Evolutionary conservation across 108 stramenopile species (phyloP), one percentile per base, ranked within the genome.

Genomic region (Chaetoceros muelleri): DNA sequence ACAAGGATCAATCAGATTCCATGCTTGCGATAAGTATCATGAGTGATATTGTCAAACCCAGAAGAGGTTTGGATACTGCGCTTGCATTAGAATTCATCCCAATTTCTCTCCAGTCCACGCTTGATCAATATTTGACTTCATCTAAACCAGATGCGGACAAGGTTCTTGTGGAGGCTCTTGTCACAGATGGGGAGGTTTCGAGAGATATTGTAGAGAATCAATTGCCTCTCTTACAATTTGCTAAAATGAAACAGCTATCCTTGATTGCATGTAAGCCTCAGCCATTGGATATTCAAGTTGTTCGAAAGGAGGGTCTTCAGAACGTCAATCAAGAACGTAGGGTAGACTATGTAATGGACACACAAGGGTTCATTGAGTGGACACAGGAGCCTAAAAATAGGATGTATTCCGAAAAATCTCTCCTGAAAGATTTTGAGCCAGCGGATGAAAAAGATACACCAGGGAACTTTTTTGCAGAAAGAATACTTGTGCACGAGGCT

Each of bases 401-500:
- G 48, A 28, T 90, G 56, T 90, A 86, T 44, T 67, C 88, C 23
- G 84, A 90, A 28, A 73, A 81, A 60, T 84, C 82, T 48, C 61
- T 90, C 18, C 55, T 85, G 57, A 90, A 90, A 56, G 82, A 90
- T 46, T 83, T 73, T 46, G 21, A 24, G n/a, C 71, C 81, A 19
- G 40, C 48, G 2, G 64, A 63, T 49, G 55, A 44, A 10, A 72
- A 65, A 46, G 76, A 73, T 28, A 65, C 69, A 29, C 60, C 62
- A 40, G 79, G 69, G 10, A 70, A 75, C 50, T 85, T 78, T 58
- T 86, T 90, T 68, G 80, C 84, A 7, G 78, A 82, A 54, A 71
- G 76, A 30, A 90, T 90, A 23, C 52, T 90, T 28, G 76, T 75
- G 0, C 84, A 90, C 65, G 88, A 90, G 57, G 70, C 88, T n/a